Conservation (phyloP, 495 filamentous ascomycete genomes). For the Lindgomyces ingoldianus region DNA sequence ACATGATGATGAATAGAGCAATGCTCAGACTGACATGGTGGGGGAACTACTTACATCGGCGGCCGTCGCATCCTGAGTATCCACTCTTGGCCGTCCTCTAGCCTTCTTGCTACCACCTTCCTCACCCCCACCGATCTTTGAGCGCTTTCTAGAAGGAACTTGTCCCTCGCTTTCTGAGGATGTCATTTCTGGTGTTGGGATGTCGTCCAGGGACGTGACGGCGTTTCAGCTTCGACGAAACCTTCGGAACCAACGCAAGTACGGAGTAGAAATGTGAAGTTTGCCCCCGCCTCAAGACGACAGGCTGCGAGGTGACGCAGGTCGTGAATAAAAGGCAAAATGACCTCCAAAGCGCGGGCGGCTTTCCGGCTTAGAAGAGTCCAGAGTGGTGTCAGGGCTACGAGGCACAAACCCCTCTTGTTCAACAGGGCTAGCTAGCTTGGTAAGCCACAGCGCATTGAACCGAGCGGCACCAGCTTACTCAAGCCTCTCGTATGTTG, state of each 20-base stretch:
- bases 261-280: neutral
- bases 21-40: neutral
- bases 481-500: neutral
- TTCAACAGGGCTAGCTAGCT: conserved; percentile 15
- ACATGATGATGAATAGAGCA: too few species aligned
- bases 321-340: neutral
- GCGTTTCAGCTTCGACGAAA: neutral
- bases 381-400: neutral
- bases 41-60: conserved; percentile 43
- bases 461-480: neutral
- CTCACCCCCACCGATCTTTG: conserved; percentile 23
- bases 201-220: neutral
- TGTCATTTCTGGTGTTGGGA: conserved; percentile 13
- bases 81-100: conserved; percentile 68
- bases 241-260: neutral
- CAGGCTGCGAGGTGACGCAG: conserved; percentile 12
- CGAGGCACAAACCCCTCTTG: conserved; percentile 4
- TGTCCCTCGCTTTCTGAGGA: conserved; percentile 36
- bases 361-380: conserved; percentile 10
- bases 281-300: conserved; percentile 2
- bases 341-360: neutral
- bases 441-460: conserved; percentile 22
- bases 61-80: conserved; percentile 65
- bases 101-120: conserved; percentile 39
- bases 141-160: conserved; percentile 30